Base-by-base conservation (phyloP, 495 filamentous ascomycete genomes). In the Penicillium fimorum region DNA sequence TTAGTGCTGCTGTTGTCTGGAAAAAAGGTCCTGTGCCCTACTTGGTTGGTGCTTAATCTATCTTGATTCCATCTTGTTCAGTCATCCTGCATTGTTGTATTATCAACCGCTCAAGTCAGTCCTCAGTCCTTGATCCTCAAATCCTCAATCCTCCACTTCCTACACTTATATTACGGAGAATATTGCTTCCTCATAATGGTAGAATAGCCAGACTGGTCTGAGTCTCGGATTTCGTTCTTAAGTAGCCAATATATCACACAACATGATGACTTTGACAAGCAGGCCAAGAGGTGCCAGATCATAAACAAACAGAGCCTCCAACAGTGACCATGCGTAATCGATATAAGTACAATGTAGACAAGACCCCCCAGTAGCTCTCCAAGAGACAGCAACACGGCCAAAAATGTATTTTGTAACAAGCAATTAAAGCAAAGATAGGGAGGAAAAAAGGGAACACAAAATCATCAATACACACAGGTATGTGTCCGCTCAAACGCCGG, bases 291-390 rank as follows among this genome's bases (percentile, higher is more conserved):
- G 40, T 12, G 35, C 29, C 38, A 37, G 38, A 37, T 47, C 12
- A 44, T 27, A 42, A 60, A 56, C 22, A 47, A 57, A 57, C 18
- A 49, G 42, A 30, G 27, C 51, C 47, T 49, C 38, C 25, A 47
- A 57, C 49, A 66, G 53, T 55, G 53, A 46, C 45, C 56, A 64
- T 58, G 61, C 59, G 54, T 52, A 55, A 68, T 57, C 55, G 54
- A 60, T 67, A 70, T 71, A 70, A 64, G 59, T 74, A 72, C 68
- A 71, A 54, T 55, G 61, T 68, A 70, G 58, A 52, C 58, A 44
- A 56, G 57, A 51, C 57, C 61, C 50, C 54, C 27, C 22, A 22
- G 49, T 30, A 55, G 48, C 58, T 57, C 42, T 55, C 54, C 25
- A 49, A 35, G 33, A 57, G 52, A 25, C 25, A 66, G 40, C 55